phyloP scores from a whole-genome alignment of 345 rosid species.

The Hibiscus mutabilis region DNA sequence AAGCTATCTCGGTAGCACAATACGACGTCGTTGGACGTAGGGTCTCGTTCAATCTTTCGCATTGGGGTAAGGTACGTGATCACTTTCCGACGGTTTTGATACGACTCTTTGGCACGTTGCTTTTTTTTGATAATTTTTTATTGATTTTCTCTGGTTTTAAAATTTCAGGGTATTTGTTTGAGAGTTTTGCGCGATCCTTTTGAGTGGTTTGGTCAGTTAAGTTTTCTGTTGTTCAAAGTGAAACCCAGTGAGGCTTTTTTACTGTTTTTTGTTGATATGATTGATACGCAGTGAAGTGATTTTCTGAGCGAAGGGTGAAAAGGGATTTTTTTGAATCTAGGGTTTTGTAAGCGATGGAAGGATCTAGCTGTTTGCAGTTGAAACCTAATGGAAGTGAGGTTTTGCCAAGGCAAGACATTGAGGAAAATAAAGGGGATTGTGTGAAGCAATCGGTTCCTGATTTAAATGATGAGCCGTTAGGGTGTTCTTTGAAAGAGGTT shows the following conservation, averaged over 20 bases:
- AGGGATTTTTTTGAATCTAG: not conserved
- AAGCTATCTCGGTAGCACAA: not conserved
- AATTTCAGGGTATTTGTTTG: not conserved
- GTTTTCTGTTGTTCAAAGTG: not conserved
- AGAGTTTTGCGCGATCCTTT: not conserved
- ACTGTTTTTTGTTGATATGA: not conserved
- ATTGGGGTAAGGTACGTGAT: constrained; percentile 6
- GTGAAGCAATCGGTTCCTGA: constrained; percentile 6
- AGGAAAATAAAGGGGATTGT: constrained; percentile 13
- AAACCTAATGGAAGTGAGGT: constrained; percentile 21
- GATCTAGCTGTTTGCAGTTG: constrained; percentile 23
- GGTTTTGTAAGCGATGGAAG: constrained; percentile 29
- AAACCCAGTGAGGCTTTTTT: constrained; percentile 2
- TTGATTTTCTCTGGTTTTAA: not conserved
- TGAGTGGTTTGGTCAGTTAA: not conserved
- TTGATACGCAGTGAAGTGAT: not conserved
- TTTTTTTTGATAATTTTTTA: not conserved
- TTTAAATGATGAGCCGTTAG: constrained; percentile 20
- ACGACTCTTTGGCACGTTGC: not conserved
- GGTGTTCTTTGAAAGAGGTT: constrained; percentile 1
- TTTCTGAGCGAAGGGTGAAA: not conserved
- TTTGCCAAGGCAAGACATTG: constrained; percentile 1
- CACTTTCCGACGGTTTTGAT: not conserved
- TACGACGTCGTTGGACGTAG: not conserved
- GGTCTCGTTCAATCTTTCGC: not conserved